Base-by-base conservation (phyloP, 768 basidiomycete species). In the Trametes cingulata region DNA sequence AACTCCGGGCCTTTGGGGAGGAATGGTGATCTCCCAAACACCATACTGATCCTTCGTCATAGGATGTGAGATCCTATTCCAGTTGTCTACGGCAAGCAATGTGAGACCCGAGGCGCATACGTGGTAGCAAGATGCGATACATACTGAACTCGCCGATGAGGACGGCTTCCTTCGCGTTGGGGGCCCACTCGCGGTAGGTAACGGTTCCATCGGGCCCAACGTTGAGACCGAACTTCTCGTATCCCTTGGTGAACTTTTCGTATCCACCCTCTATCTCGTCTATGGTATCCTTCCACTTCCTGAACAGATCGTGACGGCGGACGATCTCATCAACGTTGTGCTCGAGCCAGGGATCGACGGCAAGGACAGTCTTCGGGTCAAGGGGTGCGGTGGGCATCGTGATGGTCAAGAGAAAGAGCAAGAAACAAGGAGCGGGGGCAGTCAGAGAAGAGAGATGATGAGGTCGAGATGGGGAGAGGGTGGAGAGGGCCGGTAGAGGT, bases 81-180 rank as follows among this genome's bases (percentile, higher is more conserved):
- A 99, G 47, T 80, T 77, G 72, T 99, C 96, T 97, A 63, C 42
- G 13, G 10, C 24, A 60, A 22, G 29, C 13, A 15, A 9, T 4
- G 53, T 52, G 65, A 48, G 50, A 12, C 36, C 25, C 33, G 41
- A 25, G 41, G 39, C 12, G 41, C 2, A 14, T 25, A 10, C 13
- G 24, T 7, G 9, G 29, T 33, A n/a, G n/a, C 29, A 29, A 0
- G 17, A 19, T 12, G 37, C 29, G 22, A 35, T 25, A 84, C 93
- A 74, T 65, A 98, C 95, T 99, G 80, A 99, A 99, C 46, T 99
- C 96, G 43, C 97, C 97, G 67, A 93, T 93, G 57, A 99, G 75
- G 71, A 77, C 82, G 3, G 95, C 96, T 67, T 89, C 87, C 45
- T 68, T 76, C 17, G 90, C 95, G 65, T 91, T 91, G 0, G 97